Base-by-base conservation (phyloP, 2,329 filamentous ascomycete species). In the Xylaria hypoxylon region DNA sequence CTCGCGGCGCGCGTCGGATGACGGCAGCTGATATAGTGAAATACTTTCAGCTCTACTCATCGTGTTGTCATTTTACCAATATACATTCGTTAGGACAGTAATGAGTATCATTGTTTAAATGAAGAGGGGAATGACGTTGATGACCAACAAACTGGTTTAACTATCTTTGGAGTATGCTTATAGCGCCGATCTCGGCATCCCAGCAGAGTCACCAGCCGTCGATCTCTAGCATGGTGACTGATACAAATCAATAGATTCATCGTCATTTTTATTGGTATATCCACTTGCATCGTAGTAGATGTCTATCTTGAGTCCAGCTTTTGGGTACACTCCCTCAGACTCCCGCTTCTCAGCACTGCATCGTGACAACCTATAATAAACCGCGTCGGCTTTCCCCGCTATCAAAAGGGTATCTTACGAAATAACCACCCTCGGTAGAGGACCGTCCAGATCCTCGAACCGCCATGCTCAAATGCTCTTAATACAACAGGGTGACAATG, bases 21-120 rank as follows among this genome's bases (percentile, higher is more conserved):
- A 31, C 24, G 62, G 55, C 8, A 66, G 24, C 5, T 66, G 56
- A 17, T 62, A 47, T 13, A 70, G n/a, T 2, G 65, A 59, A 19
- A 66, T 63, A 1, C 28, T 60, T n/a, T 66, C 57, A 19, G 28
- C 65, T 59, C 19, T 57, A 62, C 42, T 68, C 68, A 70, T 70
- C 6, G 22, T 70, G 42, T 17, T 56, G 10, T 51, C 7, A 44
- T 31, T 44, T 6, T 38, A 10, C 28, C 11, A 13, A 1, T 45
- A 45, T 26, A 13, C 5, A 53, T 38, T 58, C 7, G 2, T n/a
- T 17, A 33, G 3, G 13, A 26, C 5, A 24, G 10, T 17, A 10
- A 35, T 8, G 28, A 40, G 3, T 42, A n/a, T 7, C n/a, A 7
- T 33, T 19, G n/a, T 48, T 22, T 48, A 8, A 8, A 44, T n/a